Conservation (phyloP, 2,329 filamentous ascomycete genomes). For the Fusarium staphyleae region DNA sequence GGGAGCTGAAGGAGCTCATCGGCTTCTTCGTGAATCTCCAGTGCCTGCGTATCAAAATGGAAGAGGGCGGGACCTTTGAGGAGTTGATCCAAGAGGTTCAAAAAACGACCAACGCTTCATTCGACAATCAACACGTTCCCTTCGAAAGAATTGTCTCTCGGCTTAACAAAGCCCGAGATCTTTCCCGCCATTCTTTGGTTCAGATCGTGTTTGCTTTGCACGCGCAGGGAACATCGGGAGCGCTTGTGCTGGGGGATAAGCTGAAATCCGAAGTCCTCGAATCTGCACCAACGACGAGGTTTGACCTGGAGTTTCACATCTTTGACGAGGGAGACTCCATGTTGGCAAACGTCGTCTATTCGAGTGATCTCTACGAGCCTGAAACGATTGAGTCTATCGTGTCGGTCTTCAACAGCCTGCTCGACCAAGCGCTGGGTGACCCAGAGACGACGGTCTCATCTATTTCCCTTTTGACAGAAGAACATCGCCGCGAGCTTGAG, state of each 20-base stretch:
- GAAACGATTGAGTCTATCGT: slow-evolving; percentile 28
- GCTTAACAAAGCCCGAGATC: slow-evolving; percentile 13
- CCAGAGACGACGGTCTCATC: slow-evolving; percentile 10
- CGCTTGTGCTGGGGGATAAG: slow-evolving; percentile 12
- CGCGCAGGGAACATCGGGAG: slow-evolving; percentile 2
- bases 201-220: slow-evolving; percentile 33
- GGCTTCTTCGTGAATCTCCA: slow-evolving; percentile 38
- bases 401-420: slow-evolving; percentile 22
- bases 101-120: slow-evolving; percentile 3
- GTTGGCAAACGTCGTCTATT: slow-evolving; percentile 16
- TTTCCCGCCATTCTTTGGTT: slow-evolving; percentile 24
- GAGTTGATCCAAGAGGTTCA: slow-evolving; percentile 29
- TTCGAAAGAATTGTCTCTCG: slow-evolving; percentile 32
- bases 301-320: slow-evolving; percentile 39
- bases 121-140: slow-evolving; percentile 37
- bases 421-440: slow-evolving; percentile 16
- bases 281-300: slow-evolving; percentile 1
- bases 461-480: slow-evolving; percentile 9
- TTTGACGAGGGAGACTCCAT: slow-evolving; percentile 16
- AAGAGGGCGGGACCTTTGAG: slow-evolving; percentile 21
- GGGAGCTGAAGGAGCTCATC: slow-evolving; percentile 25
- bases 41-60: slow-evolving; percentile 30
- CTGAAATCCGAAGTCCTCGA: slow-evolving; percentile 10
- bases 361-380: slow-evolving; percentile 24
- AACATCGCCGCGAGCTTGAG: slow-evolving; percentile 3